Base-by-base conservation (phyloP, 306 rosid species). In the Fagus sylvatica region DNA sequence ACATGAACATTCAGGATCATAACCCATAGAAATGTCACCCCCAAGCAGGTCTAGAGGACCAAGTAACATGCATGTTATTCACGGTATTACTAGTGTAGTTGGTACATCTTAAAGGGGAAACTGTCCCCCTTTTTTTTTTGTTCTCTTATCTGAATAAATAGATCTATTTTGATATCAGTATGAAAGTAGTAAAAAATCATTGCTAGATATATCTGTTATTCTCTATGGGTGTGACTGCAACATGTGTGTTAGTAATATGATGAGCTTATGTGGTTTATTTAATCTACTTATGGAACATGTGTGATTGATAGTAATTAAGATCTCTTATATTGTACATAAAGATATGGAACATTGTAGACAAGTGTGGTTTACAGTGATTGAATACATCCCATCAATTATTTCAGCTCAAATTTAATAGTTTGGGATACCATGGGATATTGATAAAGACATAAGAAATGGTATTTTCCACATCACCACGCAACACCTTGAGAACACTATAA, bases 1-100 rank as follows among this genome's bases (percentile, higher is more conserved):
- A 89, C 91, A 67, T 88, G 64, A 78, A 69, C 53, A 49, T 2
- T 55, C 13, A 54, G 51, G 28, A 15, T 33, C 17, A 51, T 75
- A 69, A 65, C 39, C 6, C 64, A n/a, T 46, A 67, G 62, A 34
- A 57, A 79, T 74, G 39, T 81, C 60, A 67, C 72, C 71, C 69
- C 1, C 22, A n/a, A 28, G 81, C 54, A 66, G 41, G 75, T 22
- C 28, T 0, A 71, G 48, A 78, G 69, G 54, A 55, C 65, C 62
- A 80, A 57, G 54, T 57, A 83, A 60, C 76, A 54, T 33, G 37
- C 76, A 54, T 33, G 37, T 69, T 69, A 46, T 72, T 78, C 67
- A 17, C 30, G 64, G 62, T 4, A 6, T 72, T 61, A 72, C 16
- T 62, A 41, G 8, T 72, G 16, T 72, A 73, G 48, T 72, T 61